These are phyloP conservation scores for Eimeria praecox DNA, from an alignment of 169 alveolate species.

Conservation along the genomic window DNA sequence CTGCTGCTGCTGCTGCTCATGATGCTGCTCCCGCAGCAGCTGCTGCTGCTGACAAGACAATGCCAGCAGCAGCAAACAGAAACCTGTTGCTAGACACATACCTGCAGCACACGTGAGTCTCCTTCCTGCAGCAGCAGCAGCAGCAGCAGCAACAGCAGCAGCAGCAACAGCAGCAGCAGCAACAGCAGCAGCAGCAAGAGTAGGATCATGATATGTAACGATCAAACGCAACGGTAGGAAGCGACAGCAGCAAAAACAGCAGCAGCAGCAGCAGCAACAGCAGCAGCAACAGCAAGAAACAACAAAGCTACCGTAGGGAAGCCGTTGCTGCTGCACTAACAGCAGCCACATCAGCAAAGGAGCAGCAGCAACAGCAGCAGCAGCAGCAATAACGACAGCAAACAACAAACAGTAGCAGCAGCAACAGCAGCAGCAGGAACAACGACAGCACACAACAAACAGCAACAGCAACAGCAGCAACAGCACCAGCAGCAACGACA, in stretches of 20 bases:
- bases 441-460: slow-evolving; percentile 56
- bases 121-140: slow-evolving; percentile 36
- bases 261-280: slow-evolving; percentile 73
- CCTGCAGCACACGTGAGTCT: slow-evolving; percentile 30
- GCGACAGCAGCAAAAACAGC: background rate
- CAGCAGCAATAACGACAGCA: slow-evolving; percentile 84
- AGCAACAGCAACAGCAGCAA: background rate
- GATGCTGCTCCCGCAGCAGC: background rate
- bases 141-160: slow-evolving; percentile 10
- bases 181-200: background rate
- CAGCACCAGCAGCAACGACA: background rate
- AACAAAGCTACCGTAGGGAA: no score
- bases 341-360: background rate
- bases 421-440: slow-evolving; percentile 81
- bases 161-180: background rate
- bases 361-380: slow-evolving; percentile 80
- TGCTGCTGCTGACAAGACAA: slow-evolving; percentile 30
- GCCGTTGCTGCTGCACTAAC: no score
- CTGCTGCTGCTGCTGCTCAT: slow-evolving; percentile 27
- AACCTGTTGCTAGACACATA: slow-evolving; percentile 25
- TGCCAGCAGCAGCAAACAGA: slow-evolving; percentile 43
- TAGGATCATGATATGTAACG: no score
- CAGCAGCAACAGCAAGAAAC: slow-evolving; percentile 83
- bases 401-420: slow-evolving; percentile 83
- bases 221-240: no score